Base-by-base conservation (phyloP, 768 basidiomycete species). In the Epithele typhae region DNA sequence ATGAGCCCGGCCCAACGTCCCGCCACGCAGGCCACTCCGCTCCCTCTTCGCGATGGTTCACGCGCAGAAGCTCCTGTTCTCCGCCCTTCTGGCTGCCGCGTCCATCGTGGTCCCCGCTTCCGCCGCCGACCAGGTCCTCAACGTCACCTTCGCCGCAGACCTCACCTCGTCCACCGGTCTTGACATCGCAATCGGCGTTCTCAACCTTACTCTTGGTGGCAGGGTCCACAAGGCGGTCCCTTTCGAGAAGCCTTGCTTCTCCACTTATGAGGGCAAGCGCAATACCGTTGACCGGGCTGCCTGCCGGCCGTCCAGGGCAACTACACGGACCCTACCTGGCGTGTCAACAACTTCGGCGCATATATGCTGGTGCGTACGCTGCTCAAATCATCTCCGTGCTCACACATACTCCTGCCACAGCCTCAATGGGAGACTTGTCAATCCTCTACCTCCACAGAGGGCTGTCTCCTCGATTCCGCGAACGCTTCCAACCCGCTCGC, bases 341-440 rank as follows among this genome's bases (percentile, higher is more conserved):
- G 66, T 6, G 51, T 57, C 8, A 37, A 21, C 3, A 51, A 53
- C 12, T 64, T 63, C 45, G 60, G 62, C 18, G 58, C 59, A 15
- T 64, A 57, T 41, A 66, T 69, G 65, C 48, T 58, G 35, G 65
- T 64, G 37, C 39, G 59, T 45, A 4, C 11, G 1, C 9, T 32
- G 9, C 30, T 15, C 30, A 32, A 32, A 32, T 9, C 30, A 9
- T 32, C n/a, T n/a, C n/a, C n/a, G 9, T 15, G 30, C 30, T 32
- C 0, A 19, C n/a, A 27, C 6, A 10, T 15, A 9, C 12, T 24
- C 25, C 23, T 5, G 9, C 21, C 14, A 12, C 27, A 71, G 65
- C 57, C 71, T 0, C 75, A 81, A 51, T 80, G 75, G 75, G 79
- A 79, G 50, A 75, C 75, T 2, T 82, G 81, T 56, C 77, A 79